Evolutionary conservation across 1,284 basidiomycete species (phyloP).

Genomic region (Rhodotorula sp.): DNA sequence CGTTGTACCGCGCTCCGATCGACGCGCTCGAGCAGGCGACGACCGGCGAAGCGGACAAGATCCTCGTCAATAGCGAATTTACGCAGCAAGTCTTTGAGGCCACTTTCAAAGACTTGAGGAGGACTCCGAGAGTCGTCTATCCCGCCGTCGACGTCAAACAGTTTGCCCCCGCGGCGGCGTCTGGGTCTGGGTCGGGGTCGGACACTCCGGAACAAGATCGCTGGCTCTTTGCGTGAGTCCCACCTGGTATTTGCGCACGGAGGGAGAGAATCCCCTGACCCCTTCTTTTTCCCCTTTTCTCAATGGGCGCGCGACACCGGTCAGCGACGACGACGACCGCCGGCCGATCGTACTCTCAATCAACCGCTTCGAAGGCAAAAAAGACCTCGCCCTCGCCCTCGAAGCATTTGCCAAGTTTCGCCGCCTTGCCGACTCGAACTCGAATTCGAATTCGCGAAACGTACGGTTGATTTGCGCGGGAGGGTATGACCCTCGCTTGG

Average conservation of each 20-base stretch:
- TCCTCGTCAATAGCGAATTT: constrained; percentile 89
- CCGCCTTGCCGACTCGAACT: constrained; percentile 2
- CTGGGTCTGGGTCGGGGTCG: no score
- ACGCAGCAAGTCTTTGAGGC: constrained; percentile 74
- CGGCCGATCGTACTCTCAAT: constrained; percentile 83
- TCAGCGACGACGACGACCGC: constrained; percentile 55
- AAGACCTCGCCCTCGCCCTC: constrained; percentile 80
- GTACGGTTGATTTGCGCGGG: constrained; percentile 74
- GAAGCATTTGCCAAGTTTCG: constrained; percentile 63
- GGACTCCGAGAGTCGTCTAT: constrained; percentile 74
- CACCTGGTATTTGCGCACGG: no score
- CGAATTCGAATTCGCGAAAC: constrained; percentile 4
- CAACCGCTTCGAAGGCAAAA: constrained; percentile 95
- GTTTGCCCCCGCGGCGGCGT: constrained; percentile 13
- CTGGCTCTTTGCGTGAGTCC: constrained; percentile 31
- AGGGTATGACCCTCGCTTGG: constrained; percentile 68
- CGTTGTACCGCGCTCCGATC: constrained; percentile 80
- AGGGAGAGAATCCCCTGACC: background rate
- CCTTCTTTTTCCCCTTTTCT: no score
- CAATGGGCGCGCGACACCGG: no score
- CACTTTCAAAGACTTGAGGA: constrained; percentile 68
- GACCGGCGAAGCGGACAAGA: constrained; percentile 86
- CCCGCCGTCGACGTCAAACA: constrained; percentile 53
- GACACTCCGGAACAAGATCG: constrained; percentile 8
- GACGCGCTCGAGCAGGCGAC: constrained; percentile 87